These are phyloP conservation scores for Ceratobasidium sp. DNA, from an alignment of 1,284 basidiomycete genomes.

Conservation along the genomic window DNA sequence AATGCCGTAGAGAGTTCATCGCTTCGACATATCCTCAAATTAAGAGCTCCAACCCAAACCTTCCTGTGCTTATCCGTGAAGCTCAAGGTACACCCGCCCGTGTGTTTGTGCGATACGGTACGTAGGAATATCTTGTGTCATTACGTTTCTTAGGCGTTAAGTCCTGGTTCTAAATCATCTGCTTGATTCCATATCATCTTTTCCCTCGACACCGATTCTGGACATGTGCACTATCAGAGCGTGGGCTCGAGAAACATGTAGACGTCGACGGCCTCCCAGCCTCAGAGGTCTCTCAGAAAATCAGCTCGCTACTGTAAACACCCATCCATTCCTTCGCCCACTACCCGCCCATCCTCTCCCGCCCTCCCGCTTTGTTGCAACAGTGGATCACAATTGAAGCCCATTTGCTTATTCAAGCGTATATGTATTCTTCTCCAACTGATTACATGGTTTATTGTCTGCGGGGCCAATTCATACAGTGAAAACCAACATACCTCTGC, in stretches of 20 bases:
- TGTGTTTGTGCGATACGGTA: slow-evolving; percentile 91
- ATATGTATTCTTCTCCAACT: slow-evolving; percentile 51
- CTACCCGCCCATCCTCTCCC: background rate
- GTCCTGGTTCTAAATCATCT: background rate
- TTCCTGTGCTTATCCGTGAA: slow-evolving; percentile 90
- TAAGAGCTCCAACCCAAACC: slow-evolving; percentile 89
- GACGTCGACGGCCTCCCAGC: slow-evolving; percentile 81
- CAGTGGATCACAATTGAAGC: background rate
- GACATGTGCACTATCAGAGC: slow-evolving; percentile 60
- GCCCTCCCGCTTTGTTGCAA: background rate
- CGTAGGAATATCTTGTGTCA: slow-evolving; percentile 54
- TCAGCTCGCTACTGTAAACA: slow-evolving; percentile 65
- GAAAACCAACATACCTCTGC: slow-evolving; percentile 67
- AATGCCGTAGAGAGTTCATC: slow-evolving; percentile 77
- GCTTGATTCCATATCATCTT: background rate
- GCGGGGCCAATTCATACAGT: background rate
- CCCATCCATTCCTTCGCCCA: background rate
- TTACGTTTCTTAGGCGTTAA: background rate
- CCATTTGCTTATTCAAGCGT: slow-evolving; percentile 46
- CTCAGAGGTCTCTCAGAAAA: slow-evolving; percentile 74
- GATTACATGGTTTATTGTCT: background rate
- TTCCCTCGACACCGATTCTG: background rate
- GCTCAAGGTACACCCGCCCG: slow-evolving; percentile 88
- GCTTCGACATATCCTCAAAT: slow-evolving; percentile 80
- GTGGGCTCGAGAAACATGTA: slow-evolving; percentile 80